Percentiles rank a stretch among this genome's conserved stretches.
Evolutionary conservation across 2,329 filamentous ascomycete species (phyloP).

Genomic region (Xylariaceae sp.): DNA sequence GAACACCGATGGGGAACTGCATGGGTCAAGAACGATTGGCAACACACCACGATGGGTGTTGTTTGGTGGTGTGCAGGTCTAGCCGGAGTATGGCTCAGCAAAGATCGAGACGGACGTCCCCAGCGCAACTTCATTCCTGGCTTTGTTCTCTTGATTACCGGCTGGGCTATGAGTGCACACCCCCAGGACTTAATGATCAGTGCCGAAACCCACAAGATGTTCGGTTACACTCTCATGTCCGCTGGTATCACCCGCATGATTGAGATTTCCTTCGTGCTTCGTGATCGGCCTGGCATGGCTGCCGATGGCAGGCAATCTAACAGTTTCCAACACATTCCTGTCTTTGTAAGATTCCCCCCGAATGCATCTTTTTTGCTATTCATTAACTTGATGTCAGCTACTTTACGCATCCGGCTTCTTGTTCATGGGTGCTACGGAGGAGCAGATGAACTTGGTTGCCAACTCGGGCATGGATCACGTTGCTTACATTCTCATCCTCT

Average conservation of each 20-base stretch:
- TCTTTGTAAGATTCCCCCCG: conserved; percentile 54
- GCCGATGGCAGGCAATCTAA: conserved; percentile 64
- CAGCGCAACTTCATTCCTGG: conserved; percentile 91
- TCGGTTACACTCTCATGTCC: conserved; percentile 93
- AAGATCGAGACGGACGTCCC: conserved; percentile 74
- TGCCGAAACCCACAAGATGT: conserved; percentile 81
- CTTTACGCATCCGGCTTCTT: conserved; percentile 90
- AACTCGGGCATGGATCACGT: conserved; percentile 78
- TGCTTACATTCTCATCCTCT: conserved; percentile 87
- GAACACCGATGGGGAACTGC: conserved; percentile 88
- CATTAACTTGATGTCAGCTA: conserved; percentile 50
- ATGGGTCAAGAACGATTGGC: conserved; percentile 92
- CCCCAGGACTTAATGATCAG: conserved; percentile 80
- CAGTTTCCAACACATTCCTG: conserved; percentile 67
- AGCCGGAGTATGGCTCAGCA: conserved; percentile 86
- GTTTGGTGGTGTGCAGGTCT: conserved; percentile 97
- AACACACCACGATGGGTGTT: conserved; percentile 99
- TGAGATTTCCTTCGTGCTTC: conserved; percentile 84
- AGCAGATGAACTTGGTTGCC: conserved; percentile 81
- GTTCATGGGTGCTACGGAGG: conserved; percentile 96
- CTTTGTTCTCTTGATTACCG: conserved; percentile 86
- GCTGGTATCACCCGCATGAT: conserved; percentile 81
- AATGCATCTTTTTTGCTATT: neutral
- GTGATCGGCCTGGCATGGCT: conserved; percentile 61
- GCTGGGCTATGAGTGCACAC: conserved; percentile 93